Percentiles rank a stretch among this genome's conserved stretches.
phyloP scores from a whole-genome alignment of 345 rosid species.

The Crucihimalaya himalaica region DNA sequence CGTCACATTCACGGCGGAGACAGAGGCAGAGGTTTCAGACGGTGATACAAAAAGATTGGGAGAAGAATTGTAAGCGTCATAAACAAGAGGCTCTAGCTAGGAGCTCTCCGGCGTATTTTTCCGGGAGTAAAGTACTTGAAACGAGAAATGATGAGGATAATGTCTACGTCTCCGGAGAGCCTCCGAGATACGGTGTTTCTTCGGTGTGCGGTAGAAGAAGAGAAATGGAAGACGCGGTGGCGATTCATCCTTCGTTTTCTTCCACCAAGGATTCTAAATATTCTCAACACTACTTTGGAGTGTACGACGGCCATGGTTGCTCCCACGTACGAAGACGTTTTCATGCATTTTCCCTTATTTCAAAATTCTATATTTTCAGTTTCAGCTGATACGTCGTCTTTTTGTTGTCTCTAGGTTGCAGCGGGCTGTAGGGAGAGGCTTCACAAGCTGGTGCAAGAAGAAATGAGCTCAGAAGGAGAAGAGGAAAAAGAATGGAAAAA shows the following conservation, averaged over 20 bases:
- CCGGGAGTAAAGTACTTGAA: background rate
- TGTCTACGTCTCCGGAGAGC: too few relatives aligned
- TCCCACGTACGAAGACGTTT: conserved; percentile 53
- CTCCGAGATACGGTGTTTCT: conserved; percentile 56
- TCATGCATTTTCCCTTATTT: background rate
- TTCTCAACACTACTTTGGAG: conserved; percentile 58
- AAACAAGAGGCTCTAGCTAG: conserved; percentile 29
- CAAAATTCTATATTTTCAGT: background rate
- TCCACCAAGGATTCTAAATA: background rate
- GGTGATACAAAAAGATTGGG: conserved; percentile 22
- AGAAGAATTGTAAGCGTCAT: conserved; percentile 45
- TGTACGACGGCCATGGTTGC: conserved; percentile 78
- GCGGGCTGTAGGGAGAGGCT: conserved; percentile 57
- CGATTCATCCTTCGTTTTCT: conserved; percentile 55
- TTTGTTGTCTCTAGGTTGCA: conserved; percentile 48
- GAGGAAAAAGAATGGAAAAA: conserved; percentile 44
- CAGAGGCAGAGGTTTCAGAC: conserved; percentile 49
- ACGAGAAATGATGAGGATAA: background rate
- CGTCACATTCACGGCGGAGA: conserved; percentile 48
- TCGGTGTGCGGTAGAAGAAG: conserved; percentile 81
- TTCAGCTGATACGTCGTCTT: conserved; percentile 1
- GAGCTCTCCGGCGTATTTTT: background rate
- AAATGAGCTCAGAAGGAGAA: conserved; percentile 14
- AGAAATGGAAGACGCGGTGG: conserved; percentile 85
- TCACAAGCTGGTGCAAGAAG: conserved; percentile 62